Evolutionary conservation across 345 rosid genomes (phyloP), one percentile per base, ranked within the genome.

Genomic region (Bretschneidera sinensis): DNA sequence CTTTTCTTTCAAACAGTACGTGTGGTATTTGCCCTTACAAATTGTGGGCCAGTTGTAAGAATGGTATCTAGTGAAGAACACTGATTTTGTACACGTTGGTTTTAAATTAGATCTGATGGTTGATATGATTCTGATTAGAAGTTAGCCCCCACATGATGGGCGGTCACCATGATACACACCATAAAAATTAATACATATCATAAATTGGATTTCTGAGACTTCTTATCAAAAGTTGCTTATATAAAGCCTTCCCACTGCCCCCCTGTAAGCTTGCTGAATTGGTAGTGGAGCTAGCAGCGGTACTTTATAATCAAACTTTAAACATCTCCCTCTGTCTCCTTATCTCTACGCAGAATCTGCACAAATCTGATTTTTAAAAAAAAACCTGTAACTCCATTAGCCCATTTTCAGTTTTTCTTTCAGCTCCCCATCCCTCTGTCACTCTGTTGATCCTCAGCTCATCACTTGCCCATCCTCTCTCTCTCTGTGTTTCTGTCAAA

Each of bases 381-480:
- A 39, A 39, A 39, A 68, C 17, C 67, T 62, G 51, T 51, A 72
- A 17, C 54, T 59, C 60, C 35, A 56, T 57, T n/a, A 45, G 33
- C 24, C 24, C 47, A 60, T 55, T 53, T 54, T 7, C 28, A 24
- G 24, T 48, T 45, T 9, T 5, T 39, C 53, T 54, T 48, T 59
- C 70, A 60, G 66, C 62, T 49, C 63, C 52, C 77, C 77, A 63
- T 63, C 69, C 69, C 67, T 61, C 70, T 63, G 62, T 13, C 64
- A 47, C 54, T 48, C 51, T 17, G 49, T 17, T 66, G 24, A 16
- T 62, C 51, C 45, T 61, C 62, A 55, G 53, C 21, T 35, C 57
- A 39, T 43, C 21, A 56, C 48, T 70, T 63, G 20, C 51, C 62
- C 55, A 35, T 50, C 22, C 28, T 43, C 58, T 10, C 33, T 13